Base-by-base conservation (phyloP, 2,329 filamentous ascomycete genomes). In the Botryosphaeria dothidea region DNA sequence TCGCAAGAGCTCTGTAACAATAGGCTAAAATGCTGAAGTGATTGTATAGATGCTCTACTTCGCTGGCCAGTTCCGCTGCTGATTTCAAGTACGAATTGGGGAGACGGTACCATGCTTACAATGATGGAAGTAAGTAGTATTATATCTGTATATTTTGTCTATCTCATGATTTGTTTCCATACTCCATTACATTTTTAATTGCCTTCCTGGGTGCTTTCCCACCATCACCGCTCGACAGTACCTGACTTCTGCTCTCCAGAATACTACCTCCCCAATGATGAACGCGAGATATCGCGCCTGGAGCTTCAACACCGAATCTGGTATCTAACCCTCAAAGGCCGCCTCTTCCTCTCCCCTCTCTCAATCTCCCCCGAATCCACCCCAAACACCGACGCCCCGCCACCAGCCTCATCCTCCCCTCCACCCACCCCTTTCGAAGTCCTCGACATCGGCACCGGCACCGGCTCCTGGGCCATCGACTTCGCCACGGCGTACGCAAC, bases 221-320 rank as follows among this genome's bases (percentile, higher is more conserved):
- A 41, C 21, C 27, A 8, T 41, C 27, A 70, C 21, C 19, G 11
- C 21, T 19, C 19, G 43, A 13, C 43, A 48, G 19, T 11, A 34
- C 31, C 8, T 56, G 25, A 27, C 31, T 11, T 23, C 43, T 13
- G 4, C 9, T 34, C 34, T 13, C 25, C 15, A 41, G 43, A 13
- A 48, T 48, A 48, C 45, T 29, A 15, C n/a, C 34, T 62, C 48
- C 45, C 8, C 6, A 31, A 25, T 29, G 45, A 48, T 4, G 45
- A 48, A 19, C 21, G 21, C 15, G 41, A 25, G 54, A 17, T 48
- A 3, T 38, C 27, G 11, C 38, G 8, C 25, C 21, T 45, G 58
- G 68, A 71, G 38, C 66, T 72, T 3, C 69, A 71, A 54, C 71
- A 72, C 65, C 57, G 54, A 48, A 66, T 72, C 27, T 72, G 66